A percentile compares a stretch with the other conserved stretches of the same genome.
These are phyloP conservation scores for Melastoma malabathricum DNA, from an alignment of 345 rosid species.

Conservation along the genomic window DNA sequence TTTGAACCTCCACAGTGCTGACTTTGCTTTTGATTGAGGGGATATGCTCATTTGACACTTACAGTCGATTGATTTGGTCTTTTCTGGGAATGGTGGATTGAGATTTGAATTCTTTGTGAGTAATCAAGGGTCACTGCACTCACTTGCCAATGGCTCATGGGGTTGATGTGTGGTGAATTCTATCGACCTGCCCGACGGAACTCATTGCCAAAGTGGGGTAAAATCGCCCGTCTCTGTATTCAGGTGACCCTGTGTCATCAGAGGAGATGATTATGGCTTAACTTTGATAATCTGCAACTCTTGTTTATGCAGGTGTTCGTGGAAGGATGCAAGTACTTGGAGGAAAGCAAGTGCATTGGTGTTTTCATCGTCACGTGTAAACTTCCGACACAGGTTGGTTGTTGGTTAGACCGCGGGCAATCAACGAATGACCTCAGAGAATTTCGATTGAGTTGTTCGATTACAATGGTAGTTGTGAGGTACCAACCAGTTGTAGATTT, in stretches of 20 bases:
- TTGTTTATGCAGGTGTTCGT: slow-evolving; percentile 48
- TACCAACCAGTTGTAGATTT: too few relatives aligned
- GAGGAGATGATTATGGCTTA: background rate
- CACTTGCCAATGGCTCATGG: slow-evolving; percentile 97
- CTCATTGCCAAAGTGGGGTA: slow-evolving; percentile 67
- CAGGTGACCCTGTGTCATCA: background rate
- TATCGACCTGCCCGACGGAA: slow-evolving; percentile 71
- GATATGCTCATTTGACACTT: too few relatives aligned
- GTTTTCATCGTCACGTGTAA: slow-evolving; percentile 81
- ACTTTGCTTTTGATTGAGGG: too few relatives aligned
- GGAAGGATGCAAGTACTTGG: slow-evolving; percentile 79
- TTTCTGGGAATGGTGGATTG: background rate
- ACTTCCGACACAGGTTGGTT: slow-evolving; percentile 80
- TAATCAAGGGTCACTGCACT: slow-evolving; percentile 74
- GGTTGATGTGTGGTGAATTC: slow-evolving; percentile 56
- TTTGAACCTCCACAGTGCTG: too few relatives aligned
- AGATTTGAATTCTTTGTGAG: background rate
- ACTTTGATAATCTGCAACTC: background rate
- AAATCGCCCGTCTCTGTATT: background rate
- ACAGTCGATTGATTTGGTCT: too few relatives aligned
- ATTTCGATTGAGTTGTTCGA: background rate
- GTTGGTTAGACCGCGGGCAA: too few relatives aligned
- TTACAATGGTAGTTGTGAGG: too few relatives aligned
- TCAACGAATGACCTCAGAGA: too few relatives aligned
- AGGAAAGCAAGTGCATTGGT: slow-evolving; percentile 89